Evolutionary conservation across 352 stramenopile species (phyloP).

Genomic region (Blastocystis sp.): DNA sequence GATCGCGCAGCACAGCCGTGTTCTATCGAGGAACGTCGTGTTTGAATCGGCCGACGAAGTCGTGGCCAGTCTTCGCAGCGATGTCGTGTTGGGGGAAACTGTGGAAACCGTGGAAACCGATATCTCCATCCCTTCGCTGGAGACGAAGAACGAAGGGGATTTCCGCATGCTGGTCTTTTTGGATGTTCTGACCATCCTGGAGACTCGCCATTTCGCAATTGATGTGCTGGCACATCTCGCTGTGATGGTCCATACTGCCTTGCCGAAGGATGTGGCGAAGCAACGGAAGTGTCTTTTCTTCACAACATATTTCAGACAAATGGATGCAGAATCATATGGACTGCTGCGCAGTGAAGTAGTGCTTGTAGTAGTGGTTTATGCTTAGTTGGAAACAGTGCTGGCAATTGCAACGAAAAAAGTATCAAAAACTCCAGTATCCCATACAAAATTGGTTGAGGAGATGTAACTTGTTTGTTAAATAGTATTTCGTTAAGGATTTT

Average conservation of each 20-base stretch:
- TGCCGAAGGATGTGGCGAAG: not conserved
- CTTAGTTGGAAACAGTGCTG: not conserved
- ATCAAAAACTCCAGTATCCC: not conserved
- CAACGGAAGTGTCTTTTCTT: not conserved
- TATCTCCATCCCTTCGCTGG: not conserved
- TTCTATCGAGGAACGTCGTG: not conserved
- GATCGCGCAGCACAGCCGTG: not conserved
- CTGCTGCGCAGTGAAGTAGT: not conserved
- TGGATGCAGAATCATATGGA: not conserved
- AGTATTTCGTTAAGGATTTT: not conserved
- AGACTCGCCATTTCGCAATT: not conserved
- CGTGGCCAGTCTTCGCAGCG: not conserved
- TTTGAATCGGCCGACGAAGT: not conserved
- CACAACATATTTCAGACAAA: not conserved
- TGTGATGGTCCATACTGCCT: not conserved
- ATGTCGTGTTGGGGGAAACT: not conserved
- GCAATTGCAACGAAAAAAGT: not conserved
- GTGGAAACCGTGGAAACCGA: not conserved
- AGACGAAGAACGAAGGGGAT: not conserved
- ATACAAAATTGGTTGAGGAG: not conserved
- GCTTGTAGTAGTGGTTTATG: not conserved
- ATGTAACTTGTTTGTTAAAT: not conserved
- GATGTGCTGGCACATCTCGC: not conserved
- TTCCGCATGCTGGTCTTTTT: not conserved
- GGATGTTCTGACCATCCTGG: not conserved